Conservation (phyloP, 176 grass and related monocot species). For the Oryza coarctata region DNA sequence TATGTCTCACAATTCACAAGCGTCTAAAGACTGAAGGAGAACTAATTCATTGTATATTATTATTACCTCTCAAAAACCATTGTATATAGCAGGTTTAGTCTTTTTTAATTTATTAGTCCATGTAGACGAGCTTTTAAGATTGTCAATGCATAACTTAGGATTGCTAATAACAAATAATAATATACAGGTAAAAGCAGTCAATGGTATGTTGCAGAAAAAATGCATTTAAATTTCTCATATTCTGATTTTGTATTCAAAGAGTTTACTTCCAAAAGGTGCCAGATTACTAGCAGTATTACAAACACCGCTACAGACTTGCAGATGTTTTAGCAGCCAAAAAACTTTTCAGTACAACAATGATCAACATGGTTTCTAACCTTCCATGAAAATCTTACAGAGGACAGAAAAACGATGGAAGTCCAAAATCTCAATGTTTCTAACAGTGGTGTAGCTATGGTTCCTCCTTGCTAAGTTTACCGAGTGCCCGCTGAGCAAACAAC, state of each 20-base stretch:
- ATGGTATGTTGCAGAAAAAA: background rate
- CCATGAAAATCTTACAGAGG: background rate
- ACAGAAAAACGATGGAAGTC: background rate
- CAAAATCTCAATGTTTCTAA: slow-evolving; percentile 17
- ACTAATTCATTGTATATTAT: background rate
- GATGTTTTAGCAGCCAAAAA: background rate
- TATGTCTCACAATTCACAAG: background rate
- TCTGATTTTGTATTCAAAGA: background rate
- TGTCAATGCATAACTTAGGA: background rate
- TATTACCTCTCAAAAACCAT: too few species aligned
- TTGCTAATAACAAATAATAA: background rate
- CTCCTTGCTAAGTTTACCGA: slow-evolving; percentile 22
- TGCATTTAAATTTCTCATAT: background rate
- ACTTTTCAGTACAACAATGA: background rate
- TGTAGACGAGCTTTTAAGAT: background rate
- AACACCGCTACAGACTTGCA: background rate
- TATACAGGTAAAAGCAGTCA: background rate
- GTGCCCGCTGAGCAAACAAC: slow-evolving; percentile 20
- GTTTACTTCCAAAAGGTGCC: background rate
- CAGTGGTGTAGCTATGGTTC: slow-evolving; percentile 39
- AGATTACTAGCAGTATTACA: background rate
- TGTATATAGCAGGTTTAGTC: background rate
- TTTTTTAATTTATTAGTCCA: background rate
- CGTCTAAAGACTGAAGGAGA: too few species aligned
- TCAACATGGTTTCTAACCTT: background rate